Percentiles rank a stretch among this genome's conserved stretches.
Evolutionary conservation across 2,329 filamentous ascomycete genomes (phyloP).

Genomic region (Colletotrichum melonis): DNA sequence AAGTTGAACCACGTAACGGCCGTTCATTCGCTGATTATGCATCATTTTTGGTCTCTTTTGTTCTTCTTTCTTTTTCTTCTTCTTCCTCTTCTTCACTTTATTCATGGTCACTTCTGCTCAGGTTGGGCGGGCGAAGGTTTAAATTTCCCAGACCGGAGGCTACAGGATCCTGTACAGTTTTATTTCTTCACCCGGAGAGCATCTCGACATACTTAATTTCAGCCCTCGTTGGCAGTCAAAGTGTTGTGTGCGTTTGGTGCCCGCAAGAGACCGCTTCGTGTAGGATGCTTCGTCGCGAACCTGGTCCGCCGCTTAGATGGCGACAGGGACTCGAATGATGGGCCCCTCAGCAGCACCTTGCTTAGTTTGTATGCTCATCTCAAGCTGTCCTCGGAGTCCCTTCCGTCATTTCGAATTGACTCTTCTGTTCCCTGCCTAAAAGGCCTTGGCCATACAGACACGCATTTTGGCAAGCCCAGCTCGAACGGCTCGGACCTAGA

Average conservation of each 20-base stretch:
- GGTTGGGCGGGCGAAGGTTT: constrained; percentile 16
- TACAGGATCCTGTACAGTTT: constrained; percentile 17
- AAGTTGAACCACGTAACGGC: constrained; percentile 36
- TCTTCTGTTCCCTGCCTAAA: neutral
- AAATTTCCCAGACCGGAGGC: constrained; percentile 10
- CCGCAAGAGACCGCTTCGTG: constrained; percentile 3
- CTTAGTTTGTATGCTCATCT: neutral
- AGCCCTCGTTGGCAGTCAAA: constrained; percentile 3
- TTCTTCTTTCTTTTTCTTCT: neutral
- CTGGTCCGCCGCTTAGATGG: constrained; percentile 23
- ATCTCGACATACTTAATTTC: constrained; percentile 25
- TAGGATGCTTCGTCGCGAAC: constrained; percentile 4
- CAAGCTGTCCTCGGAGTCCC: neutral
- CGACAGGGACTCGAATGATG: constrained; percentile 25
- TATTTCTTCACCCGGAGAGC: constrained; percentile 1
- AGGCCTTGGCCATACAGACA: neutral
- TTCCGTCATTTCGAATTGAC: neutral
- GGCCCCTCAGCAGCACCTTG: constrained; percentile 8
- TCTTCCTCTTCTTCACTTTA: neutral
- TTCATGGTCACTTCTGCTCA: constrained; percentile 3
- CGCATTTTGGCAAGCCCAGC: neutral
- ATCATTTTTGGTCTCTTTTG: constrained; percentile 1
- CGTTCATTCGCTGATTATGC: constrained; percentile 31
- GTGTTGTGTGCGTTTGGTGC: constrained; percentile 17
- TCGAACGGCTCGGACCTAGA: neutral